These are phyloP conservation scores for Capsella bursapastoris DNA, from an alignment of 345 rosid species.

Conservation along the genomic window DNA sequence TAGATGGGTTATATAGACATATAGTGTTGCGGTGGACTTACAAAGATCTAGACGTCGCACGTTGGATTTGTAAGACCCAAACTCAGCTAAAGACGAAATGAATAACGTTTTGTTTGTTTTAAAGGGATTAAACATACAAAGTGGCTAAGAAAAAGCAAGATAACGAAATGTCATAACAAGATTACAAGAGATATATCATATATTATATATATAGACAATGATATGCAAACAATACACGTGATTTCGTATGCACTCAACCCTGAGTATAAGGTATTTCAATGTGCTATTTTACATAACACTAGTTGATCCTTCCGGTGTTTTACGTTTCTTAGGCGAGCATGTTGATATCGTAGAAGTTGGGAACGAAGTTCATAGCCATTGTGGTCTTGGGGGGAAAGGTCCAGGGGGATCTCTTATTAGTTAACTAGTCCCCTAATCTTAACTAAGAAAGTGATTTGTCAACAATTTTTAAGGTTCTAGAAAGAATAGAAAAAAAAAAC, in stretches of 20 bases:
- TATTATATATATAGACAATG: neutral
- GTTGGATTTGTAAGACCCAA: neutral
- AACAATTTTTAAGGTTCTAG: neutral
- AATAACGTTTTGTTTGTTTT: neutral
- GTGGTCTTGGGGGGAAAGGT: neutral
- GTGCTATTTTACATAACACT: neutral
- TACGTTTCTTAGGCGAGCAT: neutral
- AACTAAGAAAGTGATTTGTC: neutral
- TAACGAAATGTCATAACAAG: too few relatives aligned
- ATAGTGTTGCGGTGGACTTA: neutral
- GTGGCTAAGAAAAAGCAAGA: neutral
- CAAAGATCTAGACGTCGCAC: neutral
- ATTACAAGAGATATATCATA: too few relatives aligned
- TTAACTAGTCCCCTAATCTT: neutral
- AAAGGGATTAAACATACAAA: neutral
- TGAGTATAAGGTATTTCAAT: neutral
- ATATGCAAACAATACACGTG: neutral
- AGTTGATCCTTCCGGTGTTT: neutral
- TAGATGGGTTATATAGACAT: neutral
- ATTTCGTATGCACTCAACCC: neutral
- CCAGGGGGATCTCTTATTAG: neutral
- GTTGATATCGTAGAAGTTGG: neutral
- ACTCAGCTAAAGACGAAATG: neutral
- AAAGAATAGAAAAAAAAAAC: neutral
- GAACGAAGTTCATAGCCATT: neutral